Conservation (phyloP, 1,284 basidiomycete genomes). For the Trametes hirsuta region DNA sequence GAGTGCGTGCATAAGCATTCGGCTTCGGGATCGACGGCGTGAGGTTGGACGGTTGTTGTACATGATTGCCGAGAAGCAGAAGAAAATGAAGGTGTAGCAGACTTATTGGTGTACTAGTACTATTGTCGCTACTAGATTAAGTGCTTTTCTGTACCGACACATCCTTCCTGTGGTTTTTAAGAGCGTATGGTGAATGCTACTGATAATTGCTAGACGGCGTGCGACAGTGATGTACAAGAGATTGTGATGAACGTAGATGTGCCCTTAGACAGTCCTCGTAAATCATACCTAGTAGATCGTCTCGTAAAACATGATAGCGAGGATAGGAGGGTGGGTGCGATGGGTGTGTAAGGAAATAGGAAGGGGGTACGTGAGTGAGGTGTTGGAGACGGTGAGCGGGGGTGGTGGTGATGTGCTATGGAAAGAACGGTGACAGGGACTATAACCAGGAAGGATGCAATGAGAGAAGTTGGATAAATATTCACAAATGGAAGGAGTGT, state of each 20-base stretch:
- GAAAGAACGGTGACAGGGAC: constrained; percentile 11
- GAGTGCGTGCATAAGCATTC: constrained; percentile 91
- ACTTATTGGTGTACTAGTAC: constrained; percentile 11
- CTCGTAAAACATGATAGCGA: constrained; percentile 21
- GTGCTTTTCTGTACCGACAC: neutral
- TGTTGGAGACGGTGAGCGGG: neutral
- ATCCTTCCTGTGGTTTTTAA: neutral
- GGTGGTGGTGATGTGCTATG: neutral
- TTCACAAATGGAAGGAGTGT: constrained; percentile 22
- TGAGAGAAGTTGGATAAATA: constrained; percentile 27
- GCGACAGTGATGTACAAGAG: constrained; percentile 22
- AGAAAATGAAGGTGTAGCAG: neutral
- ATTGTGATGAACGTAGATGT: constrained; percentile 21
- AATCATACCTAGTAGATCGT: constrained; percentile 15
- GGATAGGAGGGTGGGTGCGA: neutral
- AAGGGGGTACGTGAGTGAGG: neutral
- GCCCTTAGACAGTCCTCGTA: constrained; percentile 21
- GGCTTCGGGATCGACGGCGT: constrained; percentile 38
- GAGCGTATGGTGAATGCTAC: neutral
- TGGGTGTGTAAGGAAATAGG: neutral
- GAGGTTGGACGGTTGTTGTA: neutral
- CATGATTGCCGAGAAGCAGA: constrained; percentile 1
- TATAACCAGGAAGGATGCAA: constrained; percentile 9
- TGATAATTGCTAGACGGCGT: constrained; percentile 16
- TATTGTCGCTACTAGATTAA: neutral